phyloP scores from a whole-genome alignment of 208 protist genomes.

The Naegleria gruberi region DNA sequence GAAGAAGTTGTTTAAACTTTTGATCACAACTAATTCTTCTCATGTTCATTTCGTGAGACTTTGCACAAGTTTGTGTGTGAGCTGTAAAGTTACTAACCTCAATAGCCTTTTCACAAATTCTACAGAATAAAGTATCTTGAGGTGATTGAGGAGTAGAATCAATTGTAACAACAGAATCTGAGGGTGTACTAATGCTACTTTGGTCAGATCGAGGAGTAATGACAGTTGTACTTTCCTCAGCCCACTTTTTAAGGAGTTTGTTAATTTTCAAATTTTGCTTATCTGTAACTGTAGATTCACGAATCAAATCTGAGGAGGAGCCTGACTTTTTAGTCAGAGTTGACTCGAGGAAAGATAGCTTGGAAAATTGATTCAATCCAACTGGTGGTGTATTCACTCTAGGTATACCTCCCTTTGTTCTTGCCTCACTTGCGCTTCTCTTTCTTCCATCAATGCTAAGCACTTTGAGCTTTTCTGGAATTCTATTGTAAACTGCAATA shows the following conservation, averaged over 20 bases:
- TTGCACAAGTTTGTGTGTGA: slow-evolving; percentile 15
- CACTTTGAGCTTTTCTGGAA: not conserved
- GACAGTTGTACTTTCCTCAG: not conserved
- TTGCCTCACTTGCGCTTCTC: not conserved
- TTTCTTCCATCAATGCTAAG: not conserved
- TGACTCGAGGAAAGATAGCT: no score
- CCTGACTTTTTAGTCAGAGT: not conserved
- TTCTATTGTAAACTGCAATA: not conserved
- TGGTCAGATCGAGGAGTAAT: not conserved
- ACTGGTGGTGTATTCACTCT: not conserved
- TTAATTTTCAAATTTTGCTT: not conserved
- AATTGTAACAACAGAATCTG: not conserved
- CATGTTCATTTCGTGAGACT: not conserved
- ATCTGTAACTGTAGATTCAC: not conserved
- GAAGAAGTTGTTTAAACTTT: not conserved
- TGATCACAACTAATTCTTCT: not conserved
- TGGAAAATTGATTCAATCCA: not conserved
- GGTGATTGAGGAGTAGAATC: not conserved
- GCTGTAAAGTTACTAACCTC: not conserved
- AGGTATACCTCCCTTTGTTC: not conserved
- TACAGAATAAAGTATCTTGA: slow-evolving; percentile 3
- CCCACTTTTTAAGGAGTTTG: not conserved
- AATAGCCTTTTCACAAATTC: slow-evolving; percentile 28
- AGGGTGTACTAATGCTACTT: not conserved
- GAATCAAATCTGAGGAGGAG: not conserved